Evolutionary conservation across 805 yeast genomes (phyloP).

Genomic region (Ogataea allantospora): DNA sequence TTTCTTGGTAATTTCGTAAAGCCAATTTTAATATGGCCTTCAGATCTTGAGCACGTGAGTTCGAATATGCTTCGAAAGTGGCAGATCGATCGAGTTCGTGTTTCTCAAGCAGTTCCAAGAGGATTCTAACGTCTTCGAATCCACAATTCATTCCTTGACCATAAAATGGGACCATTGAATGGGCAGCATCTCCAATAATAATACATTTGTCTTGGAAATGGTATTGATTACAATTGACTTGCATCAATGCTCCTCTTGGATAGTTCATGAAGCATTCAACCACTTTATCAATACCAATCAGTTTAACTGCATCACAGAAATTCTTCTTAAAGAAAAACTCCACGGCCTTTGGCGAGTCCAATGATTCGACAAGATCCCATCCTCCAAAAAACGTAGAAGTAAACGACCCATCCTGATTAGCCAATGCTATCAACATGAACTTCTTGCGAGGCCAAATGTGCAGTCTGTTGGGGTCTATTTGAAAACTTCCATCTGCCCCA

Average conservation of each 20-base stretch:
- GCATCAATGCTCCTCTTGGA: slow-evolving; percentile 79
- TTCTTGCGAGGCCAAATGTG: slow-evolving; percentile 92
- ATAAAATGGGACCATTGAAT: slow-evolving; percentile 96
- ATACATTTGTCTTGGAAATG: slow-evolving; percentile 60
- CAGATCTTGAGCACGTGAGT: slow-evolving; percentile 60
- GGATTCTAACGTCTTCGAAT: slow-evolving; percentile 79
- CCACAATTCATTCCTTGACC: slow-evolving; percentile 98
- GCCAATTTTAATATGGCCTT: slow-evolving; percentile 77
- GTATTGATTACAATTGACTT: slow-evolving; percentile 68
- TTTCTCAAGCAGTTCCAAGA: slow-evolving; percentile 50
- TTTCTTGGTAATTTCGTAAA: slow-evolving; percentile 76
- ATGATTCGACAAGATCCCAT: slow-evolving; percentile 58
- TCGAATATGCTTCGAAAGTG: slow-evolving; percentile 58
- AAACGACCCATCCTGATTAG: slow-evolving; percentile 82
- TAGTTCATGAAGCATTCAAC: slow-evolving; percentile 49
- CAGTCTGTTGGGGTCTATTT: slow-evolving; percentile 68
- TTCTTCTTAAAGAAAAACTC: slow-evolving; percentile 52
- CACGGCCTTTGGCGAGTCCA: slow-evolving; percentile 41
- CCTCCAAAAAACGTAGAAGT: slow-evolving; percentile 90
- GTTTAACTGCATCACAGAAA: slow-evolving; percentile 71
- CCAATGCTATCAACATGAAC: slow-evolving; percentile 86
- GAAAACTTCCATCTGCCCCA: slow-evolving; percentile 40
- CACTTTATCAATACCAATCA: slow-evolving; percentile 58
- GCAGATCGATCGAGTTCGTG: slow-evolving; percentile 36
- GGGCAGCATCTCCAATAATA: slow-evolving; percentile 90